phyloP scores from a whole-genome alignment of 495 filamentous ascomycete genomes.

The Cetradonia linearis region DNA sequence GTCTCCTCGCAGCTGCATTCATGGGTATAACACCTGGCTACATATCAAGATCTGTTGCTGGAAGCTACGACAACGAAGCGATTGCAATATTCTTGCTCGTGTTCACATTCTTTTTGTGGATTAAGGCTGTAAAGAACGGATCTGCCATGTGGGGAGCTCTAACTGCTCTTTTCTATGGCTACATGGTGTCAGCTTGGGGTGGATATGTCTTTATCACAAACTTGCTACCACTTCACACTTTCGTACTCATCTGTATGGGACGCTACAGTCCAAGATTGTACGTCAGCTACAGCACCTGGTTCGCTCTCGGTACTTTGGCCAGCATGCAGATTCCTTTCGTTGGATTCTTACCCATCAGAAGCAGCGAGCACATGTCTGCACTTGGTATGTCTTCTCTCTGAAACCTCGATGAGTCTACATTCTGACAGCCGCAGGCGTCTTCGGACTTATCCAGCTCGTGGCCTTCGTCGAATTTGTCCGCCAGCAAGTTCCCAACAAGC shows the following conservation, averaged over 20 bases:
- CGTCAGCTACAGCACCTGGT: slow-evolving; percentile 96
- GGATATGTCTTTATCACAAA: slow-evolving; percentile 99
- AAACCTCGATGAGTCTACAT: neutral
- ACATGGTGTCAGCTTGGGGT: slow-evolving; percentile 99
- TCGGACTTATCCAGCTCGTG: slow-evolving; percentile 89
- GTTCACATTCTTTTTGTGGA: slow-evolving; percentile 98
- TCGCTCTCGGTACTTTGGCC: slow-evolving; percentile 86
- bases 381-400: slow-evolving; percentile 53
- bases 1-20: slow-evolving; percentile 86
- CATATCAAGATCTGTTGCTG: slow-evolving; percentile 93
- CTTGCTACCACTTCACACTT: slow-evolving; percentile 87
- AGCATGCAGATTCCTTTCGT: slow-evolving; percentile 99
- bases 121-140: slow-evolving; percentile 92
- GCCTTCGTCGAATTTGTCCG: slow-evolving; percentile 89
- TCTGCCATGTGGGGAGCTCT: slow-evolving; percentile 93
- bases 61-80: slow-evolving; percentile 99
- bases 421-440: slow-evolving; percentile 56
- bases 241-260: slow-evolving; percentile 95
- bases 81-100: slow-evolving; percentile 98
- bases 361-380: slow-evolving; percentile 97
- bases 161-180: slow-evolving; percentile 95
- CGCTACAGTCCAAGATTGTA: slow-evolving; percentile 89
- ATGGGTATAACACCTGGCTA: slow-evolving; percentile 98
- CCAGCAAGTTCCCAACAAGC: slow-evolving; percentile 74
- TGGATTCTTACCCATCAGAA: slow-evolving; percentile 89